Conservation (phyloP, 2,329 filamentous ascomycete genomes). For the Diaporthe sp. region DNA sequence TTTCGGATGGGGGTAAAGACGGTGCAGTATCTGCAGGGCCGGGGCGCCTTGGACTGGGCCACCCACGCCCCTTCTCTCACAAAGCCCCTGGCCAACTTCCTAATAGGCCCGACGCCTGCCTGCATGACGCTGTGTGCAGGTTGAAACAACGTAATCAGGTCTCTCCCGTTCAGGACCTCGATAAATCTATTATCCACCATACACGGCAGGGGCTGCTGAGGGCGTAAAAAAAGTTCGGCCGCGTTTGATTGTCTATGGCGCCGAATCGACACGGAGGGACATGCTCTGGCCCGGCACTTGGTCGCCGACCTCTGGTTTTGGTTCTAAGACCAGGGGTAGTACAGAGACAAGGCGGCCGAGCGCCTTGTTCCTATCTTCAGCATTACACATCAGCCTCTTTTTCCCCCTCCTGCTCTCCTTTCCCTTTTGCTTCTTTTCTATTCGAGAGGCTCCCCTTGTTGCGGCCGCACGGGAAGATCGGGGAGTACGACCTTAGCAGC, state of each 20-base stretch:
- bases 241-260: constrained; percentile 15
- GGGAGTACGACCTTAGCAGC: constrained; percentile 18
- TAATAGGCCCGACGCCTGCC: constrained; percentile 8
- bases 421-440: neutral
- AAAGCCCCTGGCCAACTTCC: neutral
- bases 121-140: constrained; percentile 29
- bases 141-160: constrained; percentile 26
- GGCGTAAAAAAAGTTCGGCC: neutral
- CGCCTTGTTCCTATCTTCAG: constrained; percentile 30
- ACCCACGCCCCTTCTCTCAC: neutral
- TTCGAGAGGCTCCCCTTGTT: neutral
- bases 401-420: neutral
- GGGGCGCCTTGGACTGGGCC: neutral
- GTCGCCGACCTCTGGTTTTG: constrained; percentile 32
- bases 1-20: constrained; percentile 13
- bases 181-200: constrained; percentile 28
- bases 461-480: constrained; percentile 34
- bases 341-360: constrained; percentile 30
- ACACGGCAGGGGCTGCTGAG: constrained; percentile 4
- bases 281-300: constrained; percentile 6
- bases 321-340: constrained; percentile 22
- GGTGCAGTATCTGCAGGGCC: constrained; percentile 20
- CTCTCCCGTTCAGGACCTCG: constrained; percentile 12
- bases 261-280: neutral
- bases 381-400: constrained; percentile 13